Evolutionary conservation across 2,329 filamentous ascomycete genomes (phyloP).

Genomic region (Sporothrix inflata): DNA sequence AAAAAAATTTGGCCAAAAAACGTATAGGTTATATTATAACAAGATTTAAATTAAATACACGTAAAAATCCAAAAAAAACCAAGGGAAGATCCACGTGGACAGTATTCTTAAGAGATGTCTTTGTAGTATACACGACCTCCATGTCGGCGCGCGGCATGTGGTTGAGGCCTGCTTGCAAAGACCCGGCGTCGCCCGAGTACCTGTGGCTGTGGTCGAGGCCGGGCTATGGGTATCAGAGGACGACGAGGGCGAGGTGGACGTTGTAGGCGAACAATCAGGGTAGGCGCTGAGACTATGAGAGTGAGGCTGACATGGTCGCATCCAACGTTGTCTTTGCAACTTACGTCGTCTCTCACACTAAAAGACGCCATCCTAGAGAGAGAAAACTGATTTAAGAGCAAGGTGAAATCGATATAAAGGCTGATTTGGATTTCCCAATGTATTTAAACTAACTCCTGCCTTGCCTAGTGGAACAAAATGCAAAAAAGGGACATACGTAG

Average conservation of each 20-base stretch:
- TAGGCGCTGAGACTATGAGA: not conserved
- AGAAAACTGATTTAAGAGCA: not conserved
- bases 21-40: too few species aligned
- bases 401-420: not conserved
- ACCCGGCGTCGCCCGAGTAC: slow-evolving; percentile 35
- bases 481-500: slow-evolving; percentile 1
- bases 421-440: not conserved
- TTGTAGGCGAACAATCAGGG: too few species aligned
- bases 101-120: too few species aligned
- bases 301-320: not conserved
- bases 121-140: too few species aligned
- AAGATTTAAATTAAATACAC: too few species aligned
- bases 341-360: not conserved
- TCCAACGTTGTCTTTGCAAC: not conserved
- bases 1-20: too few species aligned
- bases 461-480: not conserved
- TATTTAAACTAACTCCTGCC: slow-evolving; percentile 13
- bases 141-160: too few species aligned
- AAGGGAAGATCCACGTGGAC: too few species aligned
- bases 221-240: slow-evolving; percentile 35
- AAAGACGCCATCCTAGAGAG: too few species aligned
- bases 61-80: too few species aligned
- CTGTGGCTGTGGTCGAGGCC: slow-evolving; percentile 33
- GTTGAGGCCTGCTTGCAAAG: too few species aligned
- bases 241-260: slow-evolving; percentile 31